Evolutionary conservation across 441 rosid species (phyloP).

Genomic region (Erodium moschatum): DNA sequence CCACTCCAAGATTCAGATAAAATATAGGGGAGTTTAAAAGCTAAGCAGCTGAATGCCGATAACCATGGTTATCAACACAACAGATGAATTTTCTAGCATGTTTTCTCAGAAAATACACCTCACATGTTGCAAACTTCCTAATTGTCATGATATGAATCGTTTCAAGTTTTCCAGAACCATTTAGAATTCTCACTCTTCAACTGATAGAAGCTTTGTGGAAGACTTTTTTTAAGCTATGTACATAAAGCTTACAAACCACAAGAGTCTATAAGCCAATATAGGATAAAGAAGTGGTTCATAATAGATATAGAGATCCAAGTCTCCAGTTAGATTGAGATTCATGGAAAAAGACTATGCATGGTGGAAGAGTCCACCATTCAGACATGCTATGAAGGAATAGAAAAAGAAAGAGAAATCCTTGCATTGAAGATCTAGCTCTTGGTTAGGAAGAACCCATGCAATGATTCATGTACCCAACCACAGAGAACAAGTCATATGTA

Average conservation of each 20-base stretch:
- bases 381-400: too few relatives aligned
- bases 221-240: not conserved
- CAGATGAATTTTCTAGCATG: not conserved
- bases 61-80: not conserved
- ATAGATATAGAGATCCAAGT: not conserved
- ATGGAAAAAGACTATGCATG: too few relatives aligned
- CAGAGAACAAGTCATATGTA: not conserved
- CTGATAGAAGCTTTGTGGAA: not conserved
- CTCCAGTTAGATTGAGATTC: too few relatives aligned
- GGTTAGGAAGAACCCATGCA: too few relatives aligned
- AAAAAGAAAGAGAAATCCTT: too few relatives aligned
- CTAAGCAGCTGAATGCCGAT: not conserved
- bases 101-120: not conserved
- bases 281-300: not conserved
- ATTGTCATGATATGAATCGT: not conserved
- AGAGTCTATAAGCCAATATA: not conserved
- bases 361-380: too few relatives aligned
- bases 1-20: not conserved
- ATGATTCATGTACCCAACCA: constrained; percentile 7
- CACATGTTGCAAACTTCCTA: not conserved
- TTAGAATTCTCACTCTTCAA: not conserved
- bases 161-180: not conserved
- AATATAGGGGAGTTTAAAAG: not conserved
- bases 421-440: too few relatives aligned
- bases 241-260: not conserved